phyloP scores from a whole-genome alignment of 176 grass and related monocot genomes.

The Eremochloa ophiuroides region DNA sequence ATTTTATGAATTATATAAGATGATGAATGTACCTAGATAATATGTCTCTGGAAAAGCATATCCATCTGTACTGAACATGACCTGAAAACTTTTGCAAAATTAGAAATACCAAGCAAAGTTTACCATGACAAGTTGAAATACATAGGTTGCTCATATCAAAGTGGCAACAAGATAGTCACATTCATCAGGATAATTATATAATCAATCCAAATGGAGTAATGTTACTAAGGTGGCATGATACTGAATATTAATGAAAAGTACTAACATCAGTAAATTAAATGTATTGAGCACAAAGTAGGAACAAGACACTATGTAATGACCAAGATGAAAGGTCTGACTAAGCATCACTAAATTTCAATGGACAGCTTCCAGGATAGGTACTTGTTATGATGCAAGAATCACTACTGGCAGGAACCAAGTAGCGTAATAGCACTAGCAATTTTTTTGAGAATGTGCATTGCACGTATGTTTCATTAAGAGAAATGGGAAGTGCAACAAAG shows the following conservation, averaged over 20 bases:
- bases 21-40: conserved; percentile 67
- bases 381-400: neutral
- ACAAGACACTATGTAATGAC: neutral
- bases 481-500: neutral
- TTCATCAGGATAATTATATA: neutral
- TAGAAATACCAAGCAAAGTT: conserved; percentile 23
- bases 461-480: neutral
- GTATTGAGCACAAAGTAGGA: neutral
- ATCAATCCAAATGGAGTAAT: conserved; percentile 2
- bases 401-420: neutral
- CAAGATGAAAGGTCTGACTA: neutral
- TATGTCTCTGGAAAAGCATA: conserved; percentile 98
- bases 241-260: conserved; percentile 10
- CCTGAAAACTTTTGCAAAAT: conserved; percentile 49
- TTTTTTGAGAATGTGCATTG: neutral
- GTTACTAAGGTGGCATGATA: conserved; percentile 10
- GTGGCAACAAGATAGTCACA: neutral
- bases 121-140: conserved; percentile 19
- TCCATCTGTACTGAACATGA: conserved; percentile 98
- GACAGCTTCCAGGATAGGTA: neutral
- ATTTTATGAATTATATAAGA: conserved; percentile 13
- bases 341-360: neutral
- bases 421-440: neutral
- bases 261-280: conserved; percentile 6
- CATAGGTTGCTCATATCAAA: neutral